Conservation (phyloP, 345 rosid species). For the Isatis tinctoria region DNA sequence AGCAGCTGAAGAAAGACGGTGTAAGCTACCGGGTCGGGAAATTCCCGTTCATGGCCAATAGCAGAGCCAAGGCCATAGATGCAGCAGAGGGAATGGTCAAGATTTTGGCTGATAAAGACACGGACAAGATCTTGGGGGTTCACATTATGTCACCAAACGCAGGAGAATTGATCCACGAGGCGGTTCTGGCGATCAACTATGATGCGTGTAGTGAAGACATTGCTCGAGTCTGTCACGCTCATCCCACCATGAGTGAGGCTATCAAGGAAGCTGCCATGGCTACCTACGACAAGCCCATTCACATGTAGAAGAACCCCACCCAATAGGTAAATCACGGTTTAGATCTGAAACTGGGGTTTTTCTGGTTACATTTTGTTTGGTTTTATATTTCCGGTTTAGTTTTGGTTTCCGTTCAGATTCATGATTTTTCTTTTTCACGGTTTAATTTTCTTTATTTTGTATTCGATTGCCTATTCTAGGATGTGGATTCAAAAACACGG, state of each 20-base stretch:
- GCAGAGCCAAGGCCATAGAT: conserved; percentile 98
- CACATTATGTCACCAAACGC: conserved; percentile 97
- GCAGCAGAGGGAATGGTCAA: conserved; percentile 86
- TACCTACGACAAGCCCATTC: conserved; percentile 97
- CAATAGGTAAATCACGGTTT: conserved; percentile 21
- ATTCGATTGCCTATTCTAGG: conserved; percentile 4
- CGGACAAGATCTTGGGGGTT: conserved; percentile 91
- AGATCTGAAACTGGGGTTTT: too few relatives aligned
- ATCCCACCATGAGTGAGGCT: conserved; percentile 99
- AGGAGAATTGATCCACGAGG: conserved; percentile 97
- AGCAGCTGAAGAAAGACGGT: conserved; percentile 85
- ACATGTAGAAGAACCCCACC: conserved; percentile 40
- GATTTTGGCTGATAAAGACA: conserved; percentile 94
- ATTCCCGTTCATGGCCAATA: conserved; percentile 96
- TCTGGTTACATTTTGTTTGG: too few relatives aligned
- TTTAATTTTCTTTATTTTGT: background rate
- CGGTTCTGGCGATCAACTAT: conserved; percentile 76
- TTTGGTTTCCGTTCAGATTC: background rate
- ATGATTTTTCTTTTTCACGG: background rate
- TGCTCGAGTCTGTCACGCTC: conserved; percentile 97
- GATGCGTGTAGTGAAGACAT: conserved; percentile 95
- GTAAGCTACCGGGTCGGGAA: conserved; percentile 79
- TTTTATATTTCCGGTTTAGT: background rate
- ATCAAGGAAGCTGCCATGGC: conserved; percentile 99
- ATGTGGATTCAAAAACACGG: conserved; percentile 10